These are phyloP conservation scores for Mycena sp. DNA, from an alignment of 1,284 basidiomycete genomes.

Conservation along the genomic window DNA sequence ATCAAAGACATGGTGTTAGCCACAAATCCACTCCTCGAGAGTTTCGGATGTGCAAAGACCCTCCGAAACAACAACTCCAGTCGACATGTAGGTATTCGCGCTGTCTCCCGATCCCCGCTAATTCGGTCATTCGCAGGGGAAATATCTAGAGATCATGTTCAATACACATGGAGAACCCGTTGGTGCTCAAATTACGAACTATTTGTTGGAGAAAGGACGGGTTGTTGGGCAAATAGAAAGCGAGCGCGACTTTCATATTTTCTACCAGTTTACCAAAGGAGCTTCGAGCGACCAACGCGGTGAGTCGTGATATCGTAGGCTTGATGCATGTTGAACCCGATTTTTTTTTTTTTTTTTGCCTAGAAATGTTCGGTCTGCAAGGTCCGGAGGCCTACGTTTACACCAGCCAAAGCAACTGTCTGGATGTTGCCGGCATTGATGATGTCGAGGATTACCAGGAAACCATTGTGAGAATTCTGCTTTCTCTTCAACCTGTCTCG, in stretches of 20 bases:
- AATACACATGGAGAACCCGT: conserved; percentile 93
- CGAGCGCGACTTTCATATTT: conserved; percentile 99
- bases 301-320: conserved; percentile 44
- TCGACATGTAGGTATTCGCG: conserved; percentile 82
- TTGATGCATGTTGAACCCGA: not conserved
- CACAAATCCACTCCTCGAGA: conserved; percentile 97
- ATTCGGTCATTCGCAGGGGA: conserved; percentile 74
- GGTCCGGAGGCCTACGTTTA: conserved; percentile 97
- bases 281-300: conserved; percentile 91
- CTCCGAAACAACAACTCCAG: conserved; percentile 98
- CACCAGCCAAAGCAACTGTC: conserved; percentile 91
- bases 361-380: conserved; percentile 96
- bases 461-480: conserved; percentile 74
- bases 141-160: conserved; percentile 99
- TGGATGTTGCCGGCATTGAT: conserved; percentile 93
- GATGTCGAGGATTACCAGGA: conserved; percentile 90
- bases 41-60: conserved; percentile 99
- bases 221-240: conserved; percentile 97
- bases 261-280: conserved; percentile 99
- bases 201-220: conserved; percentile 96
- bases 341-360: conserved; percentile 23
- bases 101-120: conserved; percentile 8
- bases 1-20: conserved; percentile 99
- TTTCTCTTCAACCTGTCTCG: not conserved
- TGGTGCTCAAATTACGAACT: conserved; percentile 98